Base-by-base conservation (phyloP, 1,284 basidiomycete species). In the Cryptococcus wingfieldii region DNA sequence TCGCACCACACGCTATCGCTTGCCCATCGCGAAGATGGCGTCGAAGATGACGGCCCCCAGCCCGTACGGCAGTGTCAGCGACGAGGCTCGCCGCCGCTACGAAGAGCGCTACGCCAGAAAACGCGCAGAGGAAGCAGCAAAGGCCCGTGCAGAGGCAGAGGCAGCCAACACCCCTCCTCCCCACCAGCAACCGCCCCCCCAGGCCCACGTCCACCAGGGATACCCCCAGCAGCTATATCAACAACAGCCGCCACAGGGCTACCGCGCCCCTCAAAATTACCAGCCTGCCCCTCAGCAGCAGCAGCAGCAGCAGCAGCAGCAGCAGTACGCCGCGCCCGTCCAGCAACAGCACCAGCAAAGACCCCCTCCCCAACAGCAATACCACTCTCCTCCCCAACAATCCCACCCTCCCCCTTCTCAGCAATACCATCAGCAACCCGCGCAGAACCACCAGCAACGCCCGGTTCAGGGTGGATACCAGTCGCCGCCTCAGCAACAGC, bases 81-180 rank as follows among this genome's bases (percentile, higher is more conserved):
- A 70, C 53, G 73, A 75, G 57, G 73, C 73, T 5, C 64, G 70
- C 46, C 64, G 73, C 37, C 62, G 73, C 56, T 75, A 75, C 56
- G 73, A 75, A 51, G 73, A 75, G 64, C 56, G 73, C 45, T 75
- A 75, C 56, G 67, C 67, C 3, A 68, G 62, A 58, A 75, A 73
- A 54, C 61, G 59, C 47, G 65, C 63, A 18, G 70, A 72, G 55
- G 70, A 71, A 19, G 68, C 67, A 51, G 68, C 65, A 5, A 58
- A 65, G 47, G 58, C 57, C 9, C 52, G 54, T 14, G 61, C 59
- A 31, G 61, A 62, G 41, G 52, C 49, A 13, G 46, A 27, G n/a
- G 41, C 41, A n/a, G 41, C 41, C n/a, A 42, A 42, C 41, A 10
- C 18, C 10, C 37, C 48, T 14, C 14, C 34, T 9, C 48, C 12